Evolutionary conservation across 257 asterid species (phyloP).

Genomic region (Henckelia pumila): DNA sequence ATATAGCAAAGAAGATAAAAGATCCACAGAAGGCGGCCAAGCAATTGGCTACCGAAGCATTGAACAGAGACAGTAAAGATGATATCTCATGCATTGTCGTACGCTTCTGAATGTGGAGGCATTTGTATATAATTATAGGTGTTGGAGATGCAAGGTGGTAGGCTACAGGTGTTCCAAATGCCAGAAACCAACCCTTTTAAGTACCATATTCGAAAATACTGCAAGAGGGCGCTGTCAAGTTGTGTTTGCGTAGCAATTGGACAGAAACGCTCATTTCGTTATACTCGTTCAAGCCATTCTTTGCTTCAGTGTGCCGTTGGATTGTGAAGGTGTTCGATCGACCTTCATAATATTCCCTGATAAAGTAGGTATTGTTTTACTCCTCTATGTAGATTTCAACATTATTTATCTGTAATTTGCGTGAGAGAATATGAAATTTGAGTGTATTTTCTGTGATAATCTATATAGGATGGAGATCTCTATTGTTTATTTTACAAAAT

Average conservation of each 20-base stretch:
- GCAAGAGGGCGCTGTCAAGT: not conserved
- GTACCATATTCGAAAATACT: conserved; percentile 16
- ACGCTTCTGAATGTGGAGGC: conserved; percentile 48
- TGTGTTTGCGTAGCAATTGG: not conserved
- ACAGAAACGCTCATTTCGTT: not conserved
- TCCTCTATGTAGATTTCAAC: conserved; percentile 43
- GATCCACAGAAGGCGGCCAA: conserved; percentile 92
- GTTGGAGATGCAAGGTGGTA: conserved; percentile 22
- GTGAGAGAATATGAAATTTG: conserved; percentile 25
- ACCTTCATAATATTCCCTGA: conserved; percentile 27
- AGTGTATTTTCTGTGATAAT: conserved; percentile 35
- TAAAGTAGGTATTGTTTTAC: conserved; percentile 33
- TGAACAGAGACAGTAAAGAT: conserved; percentile 82
- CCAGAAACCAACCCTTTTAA: conserved; percentile 21
- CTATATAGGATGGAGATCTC: conserved; percentile 24
- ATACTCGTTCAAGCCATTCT: not conserved
- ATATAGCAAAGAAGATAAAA: conserved; percentile 61
- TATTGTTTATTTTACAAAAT: conserved; percentile 10
- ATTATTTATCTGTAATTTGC: conserved; percentile 36
- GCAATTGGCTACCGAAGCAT: conserved; percentile 63
- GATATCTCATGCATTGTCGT: conserved; percentile 90
- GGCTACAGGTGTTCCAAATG: conserved; percentile 23
- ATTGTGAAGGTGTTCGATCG: conserved; percentile 13
- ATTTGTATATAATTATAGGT: conserved; percentile 33
- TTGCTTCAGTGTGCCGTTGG: not conserved